Evolutionary conservation across 345 rosid genomes (phyloP).

Genomic region (Raphanus raphanistrum): DNA sequence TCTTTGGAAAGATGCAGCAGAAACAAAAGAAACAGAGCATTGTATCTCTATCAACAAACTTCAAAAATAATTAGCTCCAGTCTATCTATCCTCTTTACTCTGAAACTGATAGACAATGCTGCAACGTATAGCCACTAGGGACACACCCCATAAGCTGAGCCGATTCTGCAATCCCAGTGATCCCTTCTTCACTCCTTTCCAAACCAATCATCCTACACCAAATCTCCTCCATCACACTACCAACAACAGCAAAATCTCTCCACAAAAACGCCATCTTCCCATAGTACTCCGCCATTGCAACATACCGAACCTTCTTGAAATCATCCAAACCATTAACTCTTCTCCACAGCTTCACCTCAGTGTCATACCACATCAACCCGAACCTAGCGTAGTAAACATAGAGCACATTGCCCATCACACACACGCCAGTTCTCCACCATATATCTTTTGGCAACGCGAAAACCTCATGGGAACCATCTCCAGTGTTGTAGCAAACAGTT

Average conservation of each 20-base stretch:
- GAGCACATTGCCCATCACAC: slow-evolving; percentile 8
- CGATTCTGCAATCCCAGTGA: neutral
- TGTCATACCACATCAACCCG: slow-evolving; percentile 24
- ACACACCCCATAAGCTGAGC: neutral
- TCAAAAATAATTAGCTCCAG: neutral
- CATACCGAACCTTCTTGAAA: neutral
- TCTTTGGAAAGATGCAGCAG: neutral
- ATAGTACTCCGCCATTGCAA: neutral
- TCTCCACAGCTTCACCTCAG: neutral
- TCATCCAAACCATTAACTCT: neutral
- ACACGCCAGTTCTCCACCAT: slow-evolving; percentile 4
- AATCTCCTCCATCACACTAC: neutral
- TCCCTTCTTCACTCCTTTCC: neutral
- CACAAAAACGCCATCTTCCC: neutral
- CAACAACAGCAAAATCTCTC: neutral
- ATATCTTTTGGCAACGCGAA: neutral
- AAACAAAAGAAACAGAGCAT: neutral
- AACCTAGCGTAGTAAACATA: slow-evolving; percentile 7
- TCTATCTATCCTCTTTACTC: neutral
- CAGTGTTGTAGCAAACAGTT: neutral
- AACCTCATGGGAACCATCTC: neutral
- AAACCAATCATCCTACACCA: slow-evolving; percentile 3
- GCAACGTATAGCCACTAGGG: neutral
- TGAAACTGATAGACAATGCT: neutral
- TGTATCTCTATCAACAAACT: neutral